These are phyloP conservation scores for Sphagnum tenellum DNA, from an alignment of 225 moss, liverwort and hornwort genomes.

Conservation along the genomic window DNA sequence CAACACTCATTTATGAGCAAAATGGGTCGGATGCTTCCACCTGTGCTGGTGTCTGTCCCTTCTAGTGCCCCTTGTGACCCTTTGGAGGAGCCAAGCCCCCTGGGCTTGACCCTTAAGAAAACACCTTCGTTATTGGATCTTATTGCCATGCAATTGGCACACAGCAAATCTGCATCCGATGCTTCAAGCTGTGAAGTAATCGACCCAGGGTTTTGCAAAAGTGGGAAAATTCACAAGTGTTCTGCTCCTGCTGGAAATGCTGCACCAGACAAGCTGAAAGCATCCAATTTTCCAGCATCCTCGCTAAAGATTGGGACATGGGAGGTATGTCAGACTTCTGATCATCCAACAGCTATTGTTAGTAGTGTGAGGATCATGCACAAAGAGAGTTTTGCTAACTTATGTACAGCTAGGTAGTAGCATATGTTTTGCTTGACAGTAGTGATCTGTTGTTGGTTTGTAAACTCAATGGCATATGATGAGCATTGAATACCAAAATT, in stretches of 20 bases:
- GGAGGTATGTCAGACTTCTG: slow-evolving; percentile 53
- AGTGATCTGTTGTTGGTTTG: too few species aligned
- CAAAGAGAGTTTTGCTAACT: too few species aligned
- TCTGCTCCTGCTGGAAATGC: slow-evolving; percentile 48
- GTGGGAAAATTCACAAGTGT: slow-evolving; percentile 43
- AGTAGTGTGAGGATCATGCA: background rate
- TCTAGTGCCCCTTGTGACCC: slow-evolving; percentile 39
- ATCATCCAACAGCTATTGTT: background rate
- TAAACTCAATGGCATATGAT: too few species aligned
- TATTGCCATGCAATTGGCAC: slow-evolving; percentile 66
- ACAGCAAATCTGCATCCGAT: slow-evolving; percentile 16
- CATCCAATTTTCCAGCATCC: slow-evolving; percentile 93
- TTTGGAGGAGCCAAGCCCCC: slow-evolving; percentile 80
- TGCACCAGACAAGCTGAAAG: slow-evolving; percentile 85
- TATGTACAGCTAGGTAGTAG: too few species aligned
- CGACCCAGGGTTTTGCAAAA: slow-evolving; percentile 39
- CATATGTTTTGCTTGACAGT: too few species aligned
- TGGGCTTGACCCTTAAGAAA: slow-evolving; percentile 82
- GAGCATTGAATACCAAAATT: too few species aligned
- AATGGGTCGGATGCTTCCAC: slow-evolving; percentile 26
- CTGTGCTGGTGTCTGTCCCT: slow-evolving; percentile 14
- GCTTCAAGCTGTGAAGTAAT: slow-evolving; percentile 25
- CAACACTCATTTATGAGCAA: slow-evolving; percentile 20
- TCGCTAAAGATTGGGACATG: slow-evolving; percentile 82
- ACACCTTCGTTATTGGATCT: slow-evolving; percentile 94